These are phyloP conservation scores for Pestalotiopsis sp. DNA, from an alignment of 2,329 filamentous ascomycete species.

Conservation along the genomic window DNA sequence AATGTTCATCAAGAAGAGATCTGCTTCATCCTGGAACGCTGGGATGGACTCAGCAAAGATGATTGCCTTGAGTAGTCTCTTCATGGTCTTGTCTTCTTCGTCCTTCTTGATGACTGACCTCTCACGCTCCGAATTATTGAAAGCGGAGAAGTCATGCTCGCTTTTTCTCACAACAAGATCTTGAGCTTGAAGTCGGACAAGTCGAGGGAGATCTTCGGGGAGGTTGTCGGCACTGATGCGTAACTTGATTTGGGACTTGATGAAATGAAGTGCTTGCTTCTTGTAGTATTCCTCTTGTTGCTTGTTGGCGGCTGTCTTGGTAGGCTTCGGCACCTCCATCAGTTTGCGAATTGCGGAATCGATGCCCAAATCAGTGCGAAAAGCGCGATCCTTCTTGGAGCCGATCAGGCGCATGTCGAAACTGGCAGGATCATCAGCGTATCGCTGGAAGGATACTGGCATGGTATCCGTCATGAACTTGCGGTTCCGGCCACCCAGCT, in stretches of 20 bases:
- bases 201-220: constrained; percentile 82
- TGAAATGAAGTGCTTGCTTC: constrained; percentile 83
- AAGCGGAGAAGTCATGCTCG: constrained; percentile 67
- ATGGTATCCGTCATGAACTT: constrained; percentile 93
- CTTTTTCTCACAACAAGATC: constrained; percentile 75
- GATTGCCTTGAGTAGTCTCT: constrained; percentile 84
- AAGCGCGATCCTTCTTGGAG: constrained; percentile 83
- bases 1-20: constrained; percentile 73
- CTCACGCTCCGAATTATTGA: constrained; percentile 75
- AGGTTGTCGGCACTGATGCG: constrained; percentile 84
- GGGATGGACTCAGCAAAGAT: constrained; percentile 83
- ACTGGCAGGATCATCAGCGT: constrained; percentile 82
- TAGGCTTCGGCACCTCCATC: constrained; percentile 71
- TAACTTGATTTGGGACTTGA: constrained; percentile 87
- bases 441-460: constrained; percentile 79
- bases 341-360: constrained; percentile 88
- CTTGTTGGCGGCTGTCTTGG: constrained; percentile 50
- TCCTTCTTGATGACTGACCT: constrained; percentile 86
- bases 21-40: constrained; percentile 76
- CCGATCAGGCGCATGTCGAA: constrained; percentile 89
- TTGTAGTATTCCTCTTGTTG: constrained; percentile 84
- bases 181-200: constrained; percentile 85
- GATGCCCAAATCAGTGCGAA: constrained; percentile 82
- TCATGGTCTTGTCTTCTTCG: constrained; percentile 77
- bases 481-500: constrained; percentile 90